phyloP scores from a whole-genome alignment of 331 rosid species.

The Cucumis variabilis region DNA sequence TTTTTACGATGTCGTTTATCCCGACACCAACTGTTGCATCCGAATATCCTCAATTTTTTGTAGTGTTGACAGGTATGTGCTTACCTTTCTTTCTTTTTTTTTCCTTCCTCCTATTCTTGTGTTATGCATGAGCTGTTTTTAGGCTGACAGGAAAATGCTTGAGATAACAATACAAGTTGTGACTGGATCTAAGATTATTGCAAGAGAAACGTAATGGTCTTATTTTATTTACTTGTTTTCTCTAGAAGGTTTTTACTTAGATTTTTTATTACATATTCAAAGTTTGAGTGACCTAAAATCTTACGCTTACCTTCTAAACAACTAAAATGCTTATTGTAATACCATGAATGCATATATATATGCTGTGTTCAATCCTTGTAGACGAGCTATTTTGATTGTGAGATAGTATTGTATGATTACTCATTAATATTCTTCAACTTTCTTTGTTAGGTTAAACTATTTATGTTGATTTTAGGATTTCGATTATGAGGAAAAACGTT shows the following conservation, averaged over 20 bases:
- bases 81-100: not conserved
- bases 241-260: not conserved
- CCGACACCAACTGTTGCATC: no score
- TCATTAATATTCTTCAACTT: constrained; percentile 3
- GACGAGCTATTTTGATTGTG: not conserved
- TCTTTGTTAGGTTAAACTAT: constrained; percentile 29
- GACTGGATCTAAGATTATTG: constrained; percentile 80
- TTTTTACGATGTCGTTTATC: no score
- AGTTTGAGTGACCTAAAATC: constrained; percentile 3
- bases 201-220: constrained; percentile 88
- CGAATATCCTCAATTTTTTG: no score
- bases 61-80: constrained; percentile 48
- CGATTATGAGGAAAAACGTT: constrained; percentile 92
- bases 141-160: constrained; percentile 89
- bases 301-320: not conserved
- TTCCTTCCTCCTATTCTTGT: not conserved
- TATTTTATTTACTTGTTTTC: not conserved
- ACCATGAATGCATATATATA: no score
- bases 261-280: not conserved
- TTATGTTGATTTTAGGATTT: constrained; percentile 56
- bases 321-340: no score
- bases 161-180: constrained; percentile 94
- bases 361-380: no score
- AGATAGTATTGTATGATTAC: not conserved
- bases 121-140: constrained; percentile 32